Evolutionary conservation across 306 rosid species (phyloP).

Genomic region (Fagus sylvatica): DNA sequence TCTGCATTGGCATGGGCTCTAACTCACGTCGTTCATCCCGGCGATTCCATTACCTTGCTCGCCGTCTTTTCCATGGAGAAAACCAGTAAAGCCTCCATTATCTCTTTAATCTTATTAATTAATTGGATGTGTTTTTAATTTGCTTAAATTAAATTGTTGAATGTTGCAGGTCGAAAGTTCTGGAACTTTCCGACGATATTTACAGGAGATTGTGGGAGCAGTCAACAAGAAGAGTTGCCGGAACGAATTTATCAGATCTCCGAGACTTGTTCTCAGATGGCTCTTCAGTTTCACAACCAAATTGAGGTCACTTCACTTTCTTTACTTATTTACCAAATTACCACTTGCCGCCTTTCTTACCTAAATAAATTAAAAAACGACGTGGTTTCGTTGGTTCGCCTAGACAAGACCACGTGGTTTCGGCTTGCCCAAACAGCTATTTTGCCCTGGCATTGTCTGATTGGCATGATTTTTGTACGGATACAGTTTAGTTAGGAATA

Average conservation of each 20-base stretch:
- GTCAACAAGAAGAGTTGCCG: constrained; percentile 54
- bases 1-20: constrained; percentile 87
- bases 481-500: too few species aligned
- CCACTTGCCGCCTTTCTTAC: constrained; percentile 30
- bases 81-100: constrained; percentile 40
- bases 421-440: too few species aligned
- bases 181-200: constrained; percentile 64
- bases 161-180: constrained; percentile 60
- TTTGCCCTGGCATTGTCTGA: too few species aligned
- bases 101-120: too few species aligned
- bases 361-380: background rate
- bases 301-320: constrained; percentile 57
- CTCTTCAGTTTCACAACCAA: constrained; percentile 76
- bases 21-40: constrained; percentile 76
- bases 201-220: constrained; percentile 60
- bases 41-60: constrained; percentile 74
- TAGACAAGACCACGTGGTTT: too few species aligned
- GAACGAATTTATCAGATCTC: constrained; percentile 80
- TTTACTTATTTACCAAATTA: constrained; percentile 8
- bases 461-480: too few species aligned
- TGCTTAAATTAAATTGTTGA: background rate
- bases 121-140: background rate
- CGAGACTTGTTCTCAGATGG: constrained; percentile 92
- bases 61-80: constrained; percentile 62
- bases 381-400: background rate